Percentiles rank a stretch among this genome's conserved stretches.
phyloP scores from a whole-genome alignment of 371 early-diverging fungal species.

The Mortierella sp. region DNA sequence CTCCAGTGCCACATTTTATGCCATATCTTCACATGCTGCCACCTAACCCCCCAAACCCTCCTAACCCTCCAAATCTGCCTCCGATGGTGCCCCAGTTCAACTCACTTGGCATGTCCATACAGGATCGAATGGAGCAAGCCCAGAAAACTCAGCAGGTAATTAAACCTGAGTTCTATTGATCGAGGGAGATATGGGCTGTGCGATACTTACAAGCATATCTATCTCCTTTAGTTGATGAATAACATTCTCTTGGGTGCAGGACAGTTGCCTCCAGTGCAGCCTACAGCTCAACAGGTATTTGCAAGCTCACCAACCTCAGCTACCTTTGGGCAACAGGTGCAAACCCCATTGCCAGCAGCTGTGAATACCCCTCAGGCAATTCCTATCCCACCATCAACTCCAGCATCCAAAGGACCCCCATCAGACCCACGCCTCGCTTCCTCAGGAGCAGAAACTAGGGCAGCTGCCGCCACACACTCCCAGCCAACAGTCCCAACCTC shows the following conservation, averaged over 20 bases:
- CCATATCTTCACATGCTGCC: neutral
- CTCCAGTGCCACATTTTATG: neutral
- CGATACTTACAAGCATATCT: neutral
- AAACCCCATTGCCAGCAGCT: neutral
- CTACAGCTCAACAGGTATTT: neutral
- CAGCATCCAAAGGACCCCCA: neutral
- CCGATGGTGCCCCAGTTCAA: neutral
- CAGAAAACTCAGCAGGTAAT: slow-evolving; percentile 47
- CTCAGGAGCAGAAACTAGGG: neutral
- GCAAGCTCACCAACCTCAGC: neutral
- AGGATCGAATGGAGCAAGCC: slow-evolving; percentile 42
- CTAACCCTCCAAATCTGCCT: slow-evolving; percentile 5
- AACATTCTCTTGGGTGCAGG: slow-evolving; percentile 32
- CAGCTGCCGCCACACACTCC: neutral
- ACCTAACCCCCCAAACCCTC: neutral
- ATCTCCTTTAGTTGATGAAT: slow-evolving; percentile 29
- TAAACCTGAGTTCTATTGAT: neutral
- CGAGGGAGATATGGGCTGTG: neutral
- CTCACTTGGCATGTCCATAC: slow-evolving; percentile 8
- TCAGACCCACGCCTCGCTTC: neutral
- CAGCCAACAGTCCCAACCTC: neutral
- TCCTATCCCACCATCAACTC: neutral
- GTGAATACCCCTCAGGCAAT: neutral
- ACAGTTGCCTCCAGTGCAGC: slow-evolving; percentile 4
- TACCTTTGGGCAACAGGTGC: neutral